Conservation (phyloP, 768 basidiomycete genomes). For the Mycena filopes region DNA sequence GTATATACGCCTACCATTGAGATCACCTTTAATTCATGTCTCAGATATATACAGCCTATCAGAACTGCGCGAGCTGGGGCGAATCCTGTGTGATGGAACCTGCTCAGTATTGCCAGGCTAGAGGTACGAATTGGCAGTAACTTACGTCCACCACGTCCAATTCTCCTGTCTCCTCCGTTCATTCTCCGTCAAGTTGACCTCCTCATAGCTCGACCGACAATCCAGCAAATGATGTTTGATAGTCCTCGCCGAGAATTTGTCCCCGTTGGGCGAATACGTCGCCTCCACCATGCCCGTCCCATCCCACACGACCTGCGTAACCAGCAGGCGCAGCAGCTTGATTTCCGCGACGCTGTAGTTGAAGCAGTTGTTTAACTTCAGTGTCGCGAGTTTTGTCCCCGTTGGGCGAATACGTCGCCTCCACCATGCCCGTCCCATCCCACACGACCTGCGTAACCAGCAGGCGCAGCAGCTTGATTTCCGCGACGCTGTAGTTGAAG, state of each 20-base stretch:
- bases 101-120: too few relatives aligned
- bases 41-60: too few relatives aligned
- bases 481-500: conserved; percentile 6
- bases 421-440: conserved; percentile 10
- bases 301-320: conserved; percentile 18
- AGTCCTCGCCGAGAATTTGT: conserved; percentile 17
- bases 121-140: too few relatives aligned
- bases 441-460: conserved; percentile 15
- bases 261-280: conserved; percentile 17
- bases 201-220: conserved; percentile 12
- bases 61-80: too few relatives aligned
- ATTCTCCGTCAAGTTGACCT: conserved; percentile 10
- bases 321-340: conserved; percentile 21
- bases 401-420: background rate
- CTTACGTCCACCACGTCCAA: too few relatives aligned
- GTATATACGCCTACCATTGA: too few relatives aligned
- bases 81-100: too few relatives aligned
- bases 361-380: conserved; percentile 7
- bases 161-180: conserved; percentile 15
- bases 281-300: background rate
- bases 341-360: conserved; percentile 17
- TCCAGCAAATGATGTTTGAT: conserved; percentile 20
- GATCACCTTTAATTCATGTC: too few relatives aligned
- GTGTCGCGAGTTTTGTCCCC: background rate
- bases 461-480: conserved; percentile 22